Base-by-base conservation (phyloP, 2,329 filamentous ascomycete species). In the Leptodontidium sp. region DNA sequence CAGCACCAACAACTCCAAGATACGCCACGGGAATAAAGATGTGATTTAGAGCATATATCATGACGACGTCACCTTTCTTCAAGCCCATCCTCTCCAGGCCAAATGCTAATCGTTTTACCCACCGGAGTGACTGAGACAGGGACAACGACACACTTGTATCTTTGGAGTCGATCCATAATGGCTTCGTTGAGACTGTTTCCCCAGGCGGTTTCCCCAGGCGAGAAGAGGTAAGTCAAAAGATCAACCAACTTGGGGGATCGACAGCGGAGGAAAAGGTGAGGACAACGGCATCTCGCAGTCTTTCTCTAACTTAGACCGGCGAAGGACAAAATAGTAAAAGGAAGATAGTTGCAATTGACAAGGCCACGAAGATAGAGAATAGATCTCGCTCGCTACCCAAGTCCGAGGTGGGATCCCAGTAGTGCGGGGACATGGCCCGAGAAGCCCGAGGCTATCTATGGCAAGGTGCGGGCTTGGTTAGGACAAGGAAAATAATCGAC, bases 11-110 rank as follows among this genome's bases (percentile, higher is more conserved):
- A 52, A 86, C 82, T 2, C 84, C 86, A 6, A 87, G 78, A 72
- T 86, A 88, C 14, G 84, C 83, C 5, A 84, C 83, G 0, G 86
- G 86, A 1, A 88, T 81, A 70, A 85, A 86, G 50, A 88, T 83
- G 69, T 87, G 84, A 73, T 88, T 88, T 2, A 83, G 81, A 0
- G 84, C 84, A 73, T 84, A 85, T 50, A 87, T 81, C 80, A 88
- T 81, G 45, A 86, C 83, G 1, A 86, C 84, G 64, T 88, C 85
- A 12, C 83, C 83, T 61, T 77, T 79, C 65, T 81, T 74, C 5
- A 87, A 67, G 0, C 83, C 84, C 11, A 85, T 73, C 2, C 74
- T 78, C 61, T 84, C 79, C 14, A 88, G 79, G 4, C 86, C 85
- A 49, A 79, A 77, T 0, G 82, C 84, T n/a, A 88, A 73, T 66